Conservation (phyloP, 1,139 yeast genomes). For the Magnusiomyces magnusii region DNA sequence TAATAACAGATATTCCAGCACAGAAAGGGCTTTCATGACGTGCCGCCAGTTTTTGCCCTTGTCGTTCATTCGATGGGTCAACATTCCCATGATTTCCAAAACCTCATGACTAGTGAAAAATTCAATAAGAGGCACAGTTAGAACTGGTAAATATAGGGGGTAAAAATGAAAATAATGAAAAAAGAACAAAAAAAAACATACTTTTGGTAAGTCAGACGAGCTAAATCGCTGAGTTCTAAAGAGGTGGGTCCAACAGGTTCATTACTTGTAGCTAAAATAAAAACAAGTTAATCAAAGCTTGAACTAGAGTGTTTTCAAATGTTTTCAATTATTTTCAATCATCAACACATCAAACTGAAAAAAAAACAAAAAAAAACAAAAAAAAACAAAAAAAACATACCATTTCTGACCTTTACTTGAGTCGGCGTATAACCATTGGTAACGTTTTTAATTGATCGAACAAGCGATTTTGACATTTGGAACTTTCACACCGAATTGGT, state of each 20-base stretch:
- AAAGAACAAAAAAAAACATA: constrained; percentile 18
- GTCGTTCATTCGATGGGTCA: constrained; percentile 84
- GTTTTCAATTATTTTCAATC: too few species aligned
- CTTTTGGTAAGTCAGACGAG: constrained; percentile 63
- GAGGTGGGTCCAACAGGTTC: constrained; percentile 82
- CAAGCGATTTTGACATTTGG: constrained; percentile 64
- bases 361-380: neutral
- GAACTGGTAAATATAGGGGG: too few species aligned
- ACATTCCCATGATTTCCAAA: constrained; percentile 90
- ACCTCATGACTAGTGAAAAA: constrained; percentile 72
- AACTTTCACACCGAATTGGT: too few species aligned
- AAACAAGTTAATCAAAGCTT: neutral
- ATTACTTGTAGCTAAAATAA: constrained; percentile 67
- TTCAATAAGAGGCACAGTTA: too few species aligned
- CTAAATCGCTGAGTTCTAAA: constrained; percentile 76
- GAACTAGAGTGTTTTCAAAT: too few species aligned
- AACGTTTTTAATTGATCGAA: constrained; percentile 85
- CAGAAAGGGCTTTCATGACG: constrained; percentile 78
- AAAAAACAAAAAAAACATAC: constrained; percentile 20
- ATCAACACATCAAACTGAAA: too few species aligned
- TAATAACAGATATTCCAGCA: constrained; percentile 75
- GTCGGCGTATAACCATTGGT: constrained; percentile 86
- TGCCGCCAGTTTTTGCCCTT: constrained; percentile 86
- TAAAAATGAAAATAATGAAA: too few species aligned
- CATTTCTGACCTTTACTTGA: constrained; percentile 79